These are phyloP conservation scores for Populus alba DNA, from an alignment of 345 rosid genomes.

Conservation along the genomic window DNA sequence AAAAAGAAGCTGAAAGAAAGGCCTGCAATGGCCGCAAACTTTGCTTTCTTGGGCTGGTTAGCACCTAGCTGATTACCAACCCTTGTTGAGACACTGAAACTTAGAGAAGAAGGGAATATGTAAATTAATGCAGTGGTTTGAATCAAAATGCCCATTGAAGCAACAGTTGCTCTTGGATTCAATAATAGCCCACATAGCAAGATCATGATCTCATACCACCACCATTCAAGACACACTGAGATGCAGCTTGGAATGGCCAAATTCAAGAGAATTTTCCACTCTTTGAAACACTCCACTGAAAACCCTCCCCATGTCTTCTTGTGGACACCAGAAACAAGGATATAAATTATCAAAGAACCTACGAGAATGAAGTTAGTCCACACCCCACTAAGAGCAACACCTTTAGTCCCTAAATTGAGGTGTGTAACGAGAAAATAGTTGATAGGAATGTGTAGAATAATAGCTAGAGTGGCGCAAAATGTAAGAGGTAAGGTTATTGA, in stretches of 20 bases:
- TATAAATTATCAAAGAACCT: constrained; percentile 46
- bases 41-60: constrained; percentile 53
- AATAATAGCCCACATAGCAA: constrained; percentile 63
- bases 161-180: constrained; percentile 74
- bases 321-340: constrained; percentile 49
- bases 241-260: constrained; percentile 81
- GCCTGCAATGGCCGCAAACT: constrained; percentile 54
- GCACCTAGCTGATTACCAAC: constrained; percentile 83
- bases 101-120: constrained; percentile 83
- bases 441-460: constrained; percentile 23
- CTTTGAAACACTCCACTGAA: constrained; percentile 52
- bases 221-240: constrained; percentile 93
- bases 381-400: constrained; percentile 70
- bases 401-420: constrained; percentile 61
- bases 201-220: constrained; percentile 98
- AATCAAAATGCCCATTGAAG: constrained; percentile 87
- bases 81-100: constrained; percentile 72
- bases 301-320: constrained; percentile 55
- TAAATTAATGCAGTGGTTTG: constrained; percentile 79
- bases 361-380: constrained; percentile 71
- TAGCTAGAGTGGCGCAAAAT: constrained; percentile 14
- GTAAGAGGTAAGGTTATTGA: constrained; percentile 41
- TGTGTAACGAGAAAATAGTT: constrained; percentile 43
- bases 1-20: constrained; percentile 51
- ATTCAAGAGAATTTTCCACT: constrained; percentile 52